Percentiles rank a stretch among this genome's conserved stretches.
phyloP scores from a whole-genome alignment of 768 basidiomycete genomes.

The Boletus rufocinnamomeus region DNA sequence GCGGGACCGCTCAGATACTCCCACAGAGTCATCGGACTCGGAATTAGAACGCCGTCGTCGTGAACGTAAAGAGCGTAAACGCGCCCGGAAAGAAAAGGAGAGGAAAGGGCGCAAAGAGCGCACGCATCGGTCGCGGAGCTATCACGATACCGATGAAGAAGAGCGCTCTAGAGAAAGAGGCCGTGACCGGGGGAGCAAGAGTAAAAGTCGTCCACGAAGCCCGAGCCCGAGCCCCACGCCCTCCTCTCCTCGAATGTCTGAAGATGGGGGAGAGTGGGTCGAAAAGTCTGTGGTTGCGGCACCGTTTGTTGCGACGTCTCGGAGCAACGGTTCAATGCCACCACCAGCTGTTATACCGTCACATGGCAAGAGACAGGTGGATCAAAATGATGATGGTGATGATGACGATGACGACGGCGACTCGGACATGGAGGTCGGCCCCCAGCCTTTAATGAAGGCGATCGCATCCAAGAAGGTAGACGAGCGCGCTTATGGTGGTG shows the following conservation, averaged over 20 bases:
- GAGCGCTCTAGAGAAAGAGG: slow-evolving; percentile 33
- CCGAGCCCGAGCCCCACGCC: slow-evolving; percentile 38
- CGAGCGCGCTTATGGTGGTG: slow-evolving; percentile 87
- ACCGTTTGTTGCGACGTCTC: slow-evolving; percentile 29
- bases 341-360: slow-evolving; percentile 24
- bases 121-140: slow-evolving; percentile 39
- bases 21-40: slow-evolving; percentile 47
- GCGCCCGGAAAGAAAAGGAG: slow-evolving; percentile 50
- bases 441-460: slow-evolving; percentile 58
- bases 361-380: slow-evolving; percentile 17
- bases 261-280: slow-evolving; percentile 68
- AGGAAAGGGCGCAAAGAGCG: slow-evolving; percentile 41
- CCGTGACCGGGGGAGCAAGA: slow-evolving; percentile 34
- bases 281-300: slow-evolving; percentile 48
- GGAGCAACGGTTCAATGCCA: slow-evolving; percentile 26
- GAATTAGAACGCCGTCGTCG: slow-evolving; percentile 61
- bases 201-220: slow-evolving; percentile 36
- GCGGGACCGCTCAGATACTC: slow-evolving; percentile 49
- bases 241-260: slow-evolving; percentile 30
- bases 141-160: slow-evolving; percentile 38
- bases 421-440: slow-evolving; percentile 75
- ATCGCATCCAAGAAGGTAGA: slow-evolving; percentile 57
- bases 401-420: slow-evolving; percentile 40
- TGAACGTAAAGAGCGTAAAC: slow-evolving; percentile 63
- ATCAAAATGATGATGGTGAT: slow-evolving; percentile 26